Conservation (phyloP, 345 rosid species). For the Cardamine resedifolia region DNA sequence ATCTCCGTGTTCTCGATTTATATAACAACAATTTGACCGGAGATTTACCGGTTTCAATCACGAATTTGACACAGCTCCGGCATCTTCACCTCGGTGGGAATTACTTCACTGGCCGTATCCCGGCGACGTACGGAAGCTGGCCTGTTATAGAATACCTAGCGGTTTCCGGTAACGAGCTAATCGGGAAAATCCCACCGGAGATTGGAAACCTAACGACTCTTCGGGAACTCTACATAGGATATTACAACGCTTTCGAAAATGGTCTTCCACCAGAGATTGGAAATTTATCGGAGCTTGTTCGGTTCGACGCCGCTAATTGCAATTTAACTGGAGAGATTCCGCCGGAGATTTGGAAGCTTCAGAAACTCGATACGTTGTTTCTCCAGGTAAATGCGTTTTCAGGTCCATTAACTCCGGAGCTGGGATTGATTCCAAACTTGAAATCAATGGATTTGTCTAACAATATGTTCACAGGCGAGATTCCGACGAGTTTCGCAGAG, state of each 20-base stretch:
- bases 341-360: constrained; percentile 53
- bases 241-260: constrained; percentile 61
- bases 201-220: constrained; percentile 62
- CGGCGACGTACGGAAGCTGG: constrained; percentile 64
- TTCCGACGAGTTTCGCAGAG: constrained; percentile 51
- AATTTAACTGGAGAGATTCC: constrained; percentile 62
- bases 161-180: constrained; percentile 72
- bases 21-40: constrained; percentile 90
- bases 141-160: constrained; percentile 61
- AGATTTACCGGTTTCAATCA: constrained; percentile 55
- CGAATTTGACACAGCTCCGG: constrained; percentile 52
- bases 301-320: constrained; percentile 73
- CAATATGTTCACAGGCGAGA: constrained; percentile 72
- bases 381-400: constrained; percentile 72
- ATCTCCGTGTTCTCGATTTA: constrained; percentile 69
- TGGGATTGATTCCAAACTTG: constrained; percentile 60
- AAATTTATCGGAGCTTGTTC: constrained; percentile 58
- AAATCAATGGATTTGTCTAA: constrained; percentile 81
- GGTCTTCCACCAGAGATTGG: constrained; percentile 75
- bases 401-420: constrained; percentile 52
- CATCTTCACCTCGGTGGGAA: constrained; percentile 85
- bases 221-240: constrained; percentile 75
- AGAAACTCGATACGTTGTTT: constrained; percentile 77
- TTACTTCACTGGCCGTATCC: constrained; percentile 67
- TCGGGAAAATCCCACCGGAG: constrained; percentile 65